Percentiles rank a stretch among this genome's conserved stretches.
Evolutionary conservation across 176 grass and related monocot species (phyloP).

Genomic region (Carex pumila): DNA sequence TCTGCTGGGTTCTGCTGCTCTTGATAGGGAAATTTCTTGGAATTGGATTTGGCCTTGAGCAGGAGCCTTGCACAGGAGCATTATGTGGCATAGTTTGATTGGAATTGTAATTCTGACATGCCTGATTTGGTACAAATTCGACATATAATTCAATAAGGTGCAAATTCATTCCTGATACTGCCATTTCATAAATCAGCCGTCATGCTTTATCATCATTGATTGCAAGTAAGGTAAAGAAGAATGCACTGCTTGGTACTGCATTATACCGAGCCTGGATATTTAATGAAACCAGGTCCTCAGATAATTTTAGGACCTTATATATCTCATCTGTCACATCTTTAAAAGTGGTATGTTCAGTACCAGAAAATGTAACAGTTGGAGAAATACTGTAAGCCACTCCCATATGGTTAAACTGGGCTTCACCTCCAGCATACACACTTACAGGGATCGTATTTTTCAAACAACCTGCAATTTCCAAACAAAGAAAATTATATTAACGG

Average conservation of each 20-base stretch:
- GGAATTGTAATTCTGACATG: too few species aligned
- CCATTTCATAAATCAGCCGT: too few species aligned
- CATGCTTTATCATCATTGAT: too few species aligned
- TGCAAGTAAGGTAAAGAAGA: too few species aligned
- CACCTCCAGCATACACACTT: background rate
- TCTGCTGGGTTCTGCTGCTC: background rate
- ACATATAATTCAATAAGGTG: too few species aligned
- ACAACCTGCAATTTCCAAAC: background rate
- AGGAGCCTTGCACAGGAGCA: background rate
- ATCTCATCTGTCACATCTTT: background rate
- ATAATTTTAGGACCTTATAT: background rate
- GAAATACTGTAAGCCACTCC: background rate
- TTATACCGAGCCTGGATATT: background rate
- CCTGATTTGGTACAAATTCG: too few species aligned
- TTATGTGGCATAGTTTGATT: background rate
- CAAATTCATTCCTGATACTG: too few species aligned
- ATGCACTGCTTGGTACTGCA: too few species aligned
- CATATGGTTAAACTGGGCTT: background rate
- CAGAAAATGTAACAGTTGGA: background rate
- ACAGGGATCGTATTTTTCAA: background rate
- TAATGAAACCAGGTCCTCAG: background rate
- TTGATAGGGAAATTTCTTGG: background rate
- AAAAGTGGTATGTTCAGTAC: background rate
- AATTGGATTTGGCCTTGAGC: background rate
- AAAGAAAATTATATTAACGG: background rate